A percentile compares a stretch with the other conserved stretches of the same genome.
Evolutionary conservation across 345 rosid species (phyloP).

Genomic region (Sapria himalayana): DNA sequence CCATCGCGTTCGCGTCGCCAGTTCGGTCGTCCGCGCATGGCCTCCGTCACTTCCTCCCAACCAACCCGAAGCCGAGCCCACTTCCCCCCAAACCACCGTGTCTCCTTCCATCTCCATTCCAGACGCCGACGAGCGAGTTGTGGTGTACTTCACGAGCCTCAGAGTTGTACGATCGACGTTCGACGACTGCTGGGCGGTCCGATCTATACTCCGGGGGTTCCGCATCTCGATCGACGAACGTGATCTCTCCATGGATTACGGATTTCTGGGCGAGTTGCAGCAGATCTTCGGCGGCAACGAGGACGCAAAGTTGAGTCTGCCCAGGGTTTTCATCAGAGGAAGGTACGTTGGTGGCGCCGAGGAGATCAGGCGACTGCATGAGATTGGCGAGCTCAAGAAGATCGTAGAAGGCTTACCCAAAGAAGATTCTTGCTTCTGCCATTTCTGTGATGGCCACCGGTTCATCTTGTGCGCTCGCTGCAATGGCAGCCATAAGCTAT

Average conservation of each 20-base stretch:
- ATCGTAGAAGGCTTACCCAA: constrained; percentile 34
- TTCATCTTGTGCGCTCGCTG: constrained; percentile 48
- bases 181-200: constrained; percentile 43
- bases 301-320: constrained; percentile 32
- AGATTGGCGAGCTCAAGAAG: constrained; percentile 75
- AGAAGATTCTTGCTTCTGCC: constrained; percentile 30
- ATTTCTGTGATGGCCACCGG: constrained; percentile 42
- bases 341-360: constrained; percentile 73
- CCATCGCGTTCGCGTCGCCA: constrained; percentile 40
- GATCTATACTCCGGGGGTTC: constrained; percentile 34
- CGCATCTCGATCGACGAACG: constrained; percentile 49
- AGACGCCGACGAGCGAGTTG: constrained; percentile 18
- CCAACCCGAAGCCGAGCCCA: background rate
- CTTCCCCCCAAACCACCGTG: constrained; percentile 2
- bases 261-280: constrained; percentile 32
- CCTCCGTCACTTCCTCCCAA: constrained; percentile 4
- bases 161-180: constrained; percentile 49
- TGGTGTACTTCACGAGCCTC: constrained; percentile 65
- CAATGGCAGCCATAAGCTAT: constrained; percentile 67
- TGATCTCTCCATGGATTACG: constrained; percentile 50
- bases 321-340: constrained; percentile 69
- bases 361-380: constrained; percentile 55
- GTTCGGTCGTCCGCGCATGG: constrained; percentile 19
- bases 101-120: constrained; percentile 8
- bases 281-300: constrained; percentile 16